Percentiles rank a stretch among this genome's conserved stretches.
These are phyloP conservation scores for Aureococcus anophagefferens DNA, from an alignment of 108 stramenopile species.

Conservation along the genomic window DNA sequence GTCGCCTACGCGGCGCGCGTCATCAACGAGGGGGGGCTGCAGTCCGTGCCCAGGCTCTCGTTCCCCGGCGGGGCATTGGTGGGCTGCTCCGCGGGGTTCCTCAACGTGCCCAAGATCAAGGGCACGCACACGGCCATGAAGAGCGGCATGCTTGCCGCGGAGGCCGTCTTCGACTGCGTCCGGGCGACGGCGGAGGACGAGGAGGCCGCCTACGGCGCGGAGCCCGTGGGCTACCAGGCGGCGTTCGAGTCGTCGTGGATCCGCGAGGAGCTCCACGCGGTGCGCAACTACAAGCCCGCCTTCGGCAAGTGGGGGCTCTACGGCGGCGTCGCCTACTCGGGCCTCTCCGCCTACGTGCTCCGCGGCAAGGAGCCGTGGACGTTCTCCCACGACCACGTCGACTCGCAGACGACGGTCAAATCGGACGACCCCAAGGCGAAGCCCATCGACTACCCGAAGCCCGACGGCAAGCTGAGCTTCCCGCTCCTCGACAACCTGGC, in stretches of 20 bases:
- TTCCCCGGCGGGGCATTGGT: constrained; percentile 85
- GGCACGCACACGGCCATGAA: constrained; percentile 97
- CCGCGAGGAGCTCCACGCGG: constrained; percentile 76
- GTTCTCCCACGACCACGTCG: constrained; percentile 30
- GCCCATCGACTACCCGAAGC: constrained; percentile 76
- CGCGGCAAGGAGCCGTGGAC: constrained; percentile 95
- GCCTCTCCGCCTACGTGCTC: constrained; percentile 73
- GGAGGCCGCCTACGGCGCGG: background rate
- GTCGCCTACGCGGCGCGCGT: constrained; percentile 93
- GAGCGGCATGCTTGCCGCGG: constrained; percentile 83
- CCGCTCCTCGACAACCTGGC: constrained; percentile 89
- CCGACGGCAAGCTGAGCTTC: constrained; percentile 89
- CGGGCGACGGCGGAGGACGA: too few relatives aligned
- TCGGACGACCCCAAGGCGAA: constrained; percentile 57
- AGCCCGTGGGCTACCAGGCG: constrained; percentile 23
- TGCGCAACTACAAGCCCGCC: constrained; percentile 91
- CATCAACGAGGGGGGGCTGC: constrained; percentile 93
- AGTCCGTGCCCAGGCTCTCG: constrained; percentile 86
- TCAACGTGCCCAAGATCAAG: constrained; percentile 98
- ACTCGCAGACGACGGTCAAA: constrained; percentile 40
- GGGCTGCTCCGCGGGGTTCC: constrained; percentile 92
- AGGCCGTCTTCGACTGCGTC: constrained; percentile 69
- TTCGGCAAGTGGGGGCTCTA: constrained; percentile 82
- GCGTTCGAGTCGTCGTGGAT: constrained; percentile 81
- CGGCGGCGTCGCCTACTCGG: constrained; percentile 79